A percentile compares a stretch with the other conserved stretches of the same genome.
These are phyloP conservation scores for Albizia julibrissin DNA, from an alignment of 306 rosid genomes.

Conservation along the genomic window DNA sequence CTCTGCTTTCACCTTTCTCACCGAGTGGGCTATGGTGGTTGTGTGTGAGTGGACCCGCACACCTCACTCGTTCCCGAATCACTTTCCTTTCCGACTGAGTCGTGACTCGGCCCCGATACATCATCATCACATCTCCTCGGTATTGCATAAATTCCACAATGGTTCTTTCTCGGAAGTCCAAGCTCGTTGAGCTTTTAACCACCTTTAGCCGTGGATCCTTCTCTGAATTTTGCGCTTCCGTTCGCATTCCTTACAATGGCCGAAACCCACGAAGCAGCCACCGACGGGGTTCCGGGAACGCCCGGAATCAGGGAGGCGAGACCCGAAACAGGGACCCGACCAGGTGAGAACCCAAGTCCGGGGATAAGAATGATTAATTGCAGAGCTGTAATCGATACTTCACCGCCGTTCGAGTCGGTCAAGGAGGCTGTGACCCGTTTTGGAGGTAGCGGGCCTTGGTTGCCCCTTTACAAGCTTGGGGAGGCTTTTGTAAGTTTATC, in stretches of 20 bases:
- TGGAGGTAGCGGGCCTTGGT: conserved; percentile 91
- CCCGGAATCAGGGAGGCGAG: conserved; percentile 63
- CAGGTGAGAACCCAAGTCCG: conserved; percentile 35
- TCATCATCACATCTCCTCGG: conserved; percentile 57
- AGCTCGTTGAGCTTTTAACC: conserved; percentile 29
- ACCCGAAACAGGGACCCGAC: conserved; percentile 37
- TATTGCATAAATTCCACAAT: conserved; percentile 55
- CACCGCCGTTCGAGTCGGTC: conserved; percentile 94
- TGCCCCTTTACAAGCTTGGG: conserved; percentile 65
- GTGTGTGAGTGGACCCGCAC: conserved; percentile 38
- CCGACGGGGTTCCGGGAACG: conserved; percentile 61
- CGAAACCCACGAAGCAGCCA: conserved; percentile 41
- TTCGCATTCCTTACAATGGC: conserved; percentile 49
- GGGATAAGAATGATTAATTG: conserved; percentile 68
- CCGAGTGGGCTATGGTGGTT: conserved; percentile 28
- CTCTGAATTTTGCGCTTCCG: conserved; percentile 26
- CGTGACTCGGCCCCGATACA: conserved; percentile 59
- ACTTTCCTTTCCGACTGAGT: conserved; percentile 47
- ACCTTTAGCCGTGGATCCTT: conserved; percentile 21
- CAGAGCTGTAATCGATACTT: conserved; percentile 84
- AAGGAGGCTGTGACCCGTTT: conserved; percentile 92
- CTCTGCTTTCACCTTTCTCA: conserved; percentile 26
- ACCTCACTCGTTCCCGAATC: conserved; percentile 24
- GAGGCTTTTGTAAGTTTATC: conserved; percentile 54
- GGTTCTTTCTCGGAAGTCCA: conserved; percentile 49